Percentiles rank a stretch among this genome's conserved stretches.
phyloP scores from a whole-genome alignment of 192 early-diverging fungal species.

The Coemansia biformis region DNA sequence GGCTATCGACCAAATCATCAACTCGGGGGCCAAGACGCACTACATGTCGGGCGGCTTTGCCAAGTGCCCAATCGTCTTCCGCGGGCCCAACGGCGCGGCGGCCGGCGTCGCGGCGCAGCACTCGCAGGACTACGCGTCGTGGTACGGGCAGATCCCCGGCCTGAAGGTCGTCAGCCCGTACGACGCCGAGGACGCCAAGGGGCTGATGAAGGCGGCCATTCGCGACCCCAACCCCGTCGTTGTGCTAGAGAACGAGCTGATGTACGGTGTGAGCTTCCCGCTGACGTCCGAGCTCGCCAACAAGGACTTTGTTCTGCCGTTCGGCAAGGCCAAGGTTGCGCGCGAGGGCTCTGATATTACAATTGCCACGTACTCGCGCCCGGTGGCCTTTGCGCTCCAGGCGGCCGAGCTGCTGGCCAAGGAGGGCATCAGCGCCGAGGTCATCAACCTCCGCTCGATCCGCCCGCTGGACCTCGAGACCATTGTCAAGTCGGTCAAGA shows the following conservation, averaged over 20 bases:
- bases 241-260: conserved; percentile 94
- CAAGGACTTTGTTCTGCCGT: conserved; percentile 79
- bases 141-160: conserved; percentile 96
- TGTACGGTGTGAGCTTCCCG: conserved; percentile 90
- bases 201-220: conserved; percentile 96
- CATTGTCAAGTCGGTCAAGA: conserved; percentile 90
- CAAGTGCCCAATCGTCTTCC: conserved; percentile 92
- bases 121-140: conserved; percentile 97
- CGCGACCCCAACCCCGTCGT: conserved; percentile 97
- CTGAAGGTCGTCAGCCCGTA: conserved; percentile 96
- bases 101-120: conserved; percentile 97
- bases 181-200: conserved; percentile 95
- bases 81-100: conserved; percentile 97
- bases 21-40: conserved; percentile 96
- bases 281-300: conserved; percentile 70
- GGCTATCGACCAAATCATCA: conserved; percentile 98
- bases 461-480: conserved; percentile 89
- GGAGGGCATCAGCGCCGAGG: conserved; percentile 75
- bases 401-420: conserved; percentile 82
- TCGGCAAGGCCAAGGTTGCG: conserved; percentile 96
- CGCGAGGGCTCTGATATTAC: conserved; percentile 80
- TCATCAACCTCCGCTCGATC: conserved; percentile 98
- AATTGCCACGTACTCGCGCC: conserved; percentile 87
- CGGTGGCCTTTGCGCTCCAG: conserved; percentile 79
- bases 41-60: conserved; percentile 95